Base-by-base conservation (phyloP, 169 alveolate genomes). In the Babesia bigemina region DNA sequence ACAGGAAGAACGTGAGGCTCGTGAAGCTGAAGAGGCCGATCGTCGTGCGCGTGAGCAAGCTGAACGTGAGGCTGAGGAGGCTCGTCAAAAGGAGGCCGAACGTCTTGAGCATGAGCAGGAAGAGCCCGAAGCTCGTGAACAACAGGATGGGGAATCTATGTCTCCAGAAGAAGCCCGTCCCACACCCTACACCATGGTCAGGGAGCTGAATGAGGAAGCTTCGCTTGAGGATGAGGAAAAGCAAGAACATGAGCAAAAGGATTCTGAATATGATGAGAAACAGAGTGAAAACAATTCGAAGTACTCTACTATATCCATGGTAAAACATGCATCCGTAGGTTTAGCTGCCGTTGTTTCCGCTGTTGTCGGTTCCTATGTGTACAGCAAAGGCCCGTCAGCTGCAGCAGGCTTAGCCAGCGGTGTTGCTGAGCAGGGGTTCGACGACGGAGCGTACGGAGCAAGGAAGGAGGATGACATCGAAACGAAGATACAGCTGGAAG, bases 301-400 rank as follows among this genome's bases (percentile, higher is more conserved):
- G 48, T 66, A 36, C 6, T 50, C 76, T 4, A 45, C 48, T 8
- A 67, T 3, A 36, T 53, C 63, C 3, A 50, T 67, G 76, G 76
- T 24, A 3, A 50, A 67, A 22, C 76, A 67, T 29, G 76, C 76
- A 19, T 67, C 76, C 33, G 65, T 67, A 0, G 76, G 76, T 67
- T 65, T 67, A 12, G 76, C 76, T 2, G 76, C 76, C 2, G 76
- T 67, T 26, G 65, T 55, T 49, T 67, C 65, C 11, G 76, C 39
- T 4, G 76, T 67, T 17, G 76, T 67, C 29, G 76, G 76, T 24
- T 67, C 76, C 1, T 67, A 67, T 53, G 45, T 67, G 21, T 67
- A 67, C 55, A 50, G 66, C 66, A 67, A 67, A 55, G 63, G 61
- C 22, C 76, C 76, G 11, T 24, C 58, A 0, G 76, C 76, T 53